These are phyloP conservation scores for Leptodontidium sp. DNA, from an alignment of 2,329 filamentous ascomycete genomes.

Conservation along the genomic window DNA sequence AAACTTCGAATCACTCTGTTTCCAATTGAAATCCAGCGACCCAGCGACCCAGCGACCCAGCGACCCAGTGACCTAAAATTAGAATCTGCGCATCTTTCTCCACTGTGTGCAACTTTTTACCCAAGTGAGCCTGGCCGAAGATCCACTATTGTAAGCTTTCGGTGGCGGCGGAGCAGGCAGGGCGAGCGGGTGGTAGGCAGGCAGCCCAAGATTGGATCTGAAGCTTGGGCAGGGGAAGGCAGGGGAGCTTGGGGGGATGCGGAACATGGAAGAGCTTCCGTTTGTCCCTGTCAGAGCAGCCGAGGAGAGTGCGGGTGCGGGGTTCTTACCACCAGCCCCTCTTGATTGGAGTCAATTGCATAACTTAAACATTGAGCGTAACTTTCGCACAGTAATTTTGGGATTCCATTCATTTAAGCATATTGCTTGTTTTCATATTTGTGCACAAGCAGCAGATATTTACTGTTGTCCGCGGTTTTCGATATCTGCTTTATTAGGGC, in stretches of 20 bases:
- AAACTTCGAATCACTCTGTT: not conserved
- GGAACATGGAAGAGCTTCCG: constrained; percentile 9
- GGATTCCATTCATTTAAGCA: too few relatives aligned
- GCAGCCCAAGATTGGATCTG: not conserved
- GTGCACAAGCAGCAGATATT: too few relatives aligned
- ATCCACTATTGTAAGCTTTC: not conserved
- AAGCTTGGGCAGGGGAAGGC: not conserved
- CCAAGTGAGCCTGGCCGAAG: not conserved
- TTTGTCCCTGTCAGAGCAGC: constrained; percentile 7
- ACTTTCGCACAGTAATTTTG: too few relatives aligned
- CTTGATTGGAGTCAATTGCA: not conserved
- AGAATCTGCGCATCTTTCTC: not conserved
- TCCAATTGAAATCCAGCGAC: not conserved
- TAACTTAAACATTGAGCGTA: too few relatives aligned
- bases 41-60: too few relatives aligned
- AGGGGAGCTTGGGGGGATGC: not conserved
- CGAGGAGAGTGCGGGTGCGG: constrained; percentile 1
- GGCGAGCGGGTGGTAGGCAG: too few relatives aligned
- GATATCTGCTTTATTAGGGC: not conserved
- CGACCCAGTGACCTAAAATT: not conserved
- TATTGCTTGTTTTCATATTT: too few relatives aligned
- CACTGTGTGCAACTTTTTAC: not conserved
- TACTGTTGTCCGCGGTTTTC: not conserved
- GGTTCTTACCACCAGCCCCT: not conserved
- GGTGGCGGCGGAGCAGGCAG: not conserved